Evolutionary conservation across 768 basidiomycete species (phyloP).

Genomic region (Lactarius akahatsu): DNA sequence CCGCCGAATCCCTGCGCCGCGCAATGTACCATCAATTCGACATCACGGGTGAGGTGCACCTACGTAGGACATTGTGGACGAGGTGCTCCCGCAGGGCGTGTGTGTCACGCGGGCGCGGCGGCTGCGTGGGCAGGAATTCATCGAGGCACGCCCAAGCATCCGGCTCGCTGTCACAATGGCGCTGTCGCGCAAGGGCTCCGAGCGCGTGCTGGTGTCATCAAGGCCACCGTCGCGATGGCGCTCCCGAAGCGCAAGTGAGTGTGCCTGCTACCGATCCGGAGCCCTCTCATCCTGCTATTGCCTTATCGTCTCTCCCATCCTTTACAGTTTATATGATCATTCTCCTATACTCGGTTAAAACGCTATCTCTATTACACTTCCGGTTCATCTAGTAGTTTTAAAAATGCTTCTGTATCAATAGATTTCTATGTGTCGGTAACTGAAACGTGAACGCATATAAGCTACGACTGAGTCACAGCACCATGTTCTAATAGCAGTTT

Average conservation of each 20-base stretch:
- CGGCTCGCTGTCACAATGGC: constrained; percentile 78
- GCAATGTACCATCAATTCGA: constrained; percentile 51
- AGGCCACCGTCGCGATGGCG: not conserved
- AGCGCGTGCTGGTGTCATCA: constrained; percentile 37
- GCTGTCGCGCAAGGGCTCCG: constrained; percentile 84
- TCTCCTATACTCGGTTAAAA: too few species aligned
- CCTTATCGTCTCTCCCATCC: too few species aligned
- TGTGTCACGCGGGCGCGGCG: constrained; percentile 83
- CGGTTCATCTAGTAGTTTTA: too few species aligned
- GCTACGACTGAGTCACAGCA: not conserved
- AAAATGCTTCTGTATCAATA: too few species aligned
- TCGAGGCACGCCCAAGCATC: constrained; percentile 80
- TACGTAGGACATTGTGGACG: constrained; percentile 91
- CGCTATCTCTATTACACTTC: too few species aligned
- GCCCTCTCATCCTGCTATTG: too few species aligned
- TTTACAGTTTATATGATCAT: too few species aligned
- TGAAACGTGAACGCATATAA: not conserved
- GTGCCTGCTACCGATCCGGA: constrained; percentile 50
- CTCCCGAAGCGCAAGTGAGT: constrained; percentile 34
- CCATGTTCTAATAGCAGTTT: not conserved
- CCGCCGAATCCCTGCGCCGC: constrained; percentile 46
- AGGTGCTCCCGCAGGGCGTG: constrained; percentile 76
- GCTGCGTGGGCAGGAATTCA: constrained; percentile 77
- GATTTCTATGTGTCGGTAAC: not conserved
- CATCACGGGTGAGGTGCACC: constrained; percentile 65